Evolutionary conservation across 2,329 filamentous ascomycete species (phyloP), one percentile per base, ranked within the genome.

Genomic region (Pezicula neosporulosa): DNA sequence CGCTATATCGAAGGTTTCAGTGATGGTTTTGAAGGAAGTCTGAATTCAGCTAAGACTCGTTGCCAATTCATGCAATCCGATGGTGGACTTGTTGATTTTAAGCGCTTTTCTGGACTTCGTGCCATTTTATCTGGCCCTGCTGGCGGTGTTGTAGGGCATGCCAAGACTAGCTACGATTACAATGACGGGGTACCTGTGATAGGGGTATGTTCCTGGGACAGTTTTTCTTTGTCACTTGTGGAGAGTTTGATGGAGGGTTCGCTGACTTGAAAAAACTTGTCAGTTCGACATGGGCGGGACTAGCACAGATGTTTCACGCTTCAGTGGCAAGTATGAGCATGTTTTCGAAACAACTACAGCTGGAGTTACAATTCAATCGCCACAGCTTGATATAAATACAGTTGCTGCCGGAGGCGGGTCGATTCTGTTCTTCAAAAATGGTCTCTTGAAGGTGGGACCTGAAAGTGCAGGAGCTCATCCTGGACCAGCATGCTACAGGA

Each of bases 261-360:
- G 24, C 24, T 24, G 24, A 24, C 24, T 24, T 24, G n/a, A n/a
- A 24, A 24, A 24, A 6, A 24, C 24, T 24, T 4, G 24, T 6
- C 3, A 24, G 24, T 24, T 24, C 24, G 24, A 24, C 24, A 24
- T 24, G 24, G 90, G 90, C 36, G 92, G 92, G 10, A 97, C 92
- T 0, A 91, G 86, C 51, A 97, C 92, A 1, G 92, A 97, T 67
- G 90, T 96, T 9, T 95, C 89, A 33, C 78, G 92, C 44, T 97
- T 93, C 61, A 89, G 88, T 49, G 92, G 92, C 15, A 78, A 89
- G 49, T 93, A 96, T 62, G 92, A 96, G 62, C 92, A 97, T 63
- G 90, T 96, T 1, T 96, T 96, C 60, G 92, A 96, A 70, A 96
- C 91, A 0, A 96, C 90, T 0, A 96, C 90, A 1, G 92, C 92